A percentile compares a stretch with the other conserved stretches of the same genome.
These are phyloP conservation scores for Magnusiomyces tetraspermus DNA, from an alignment of 1,139 yeast species.

Conservation along the genomic window DNA sequence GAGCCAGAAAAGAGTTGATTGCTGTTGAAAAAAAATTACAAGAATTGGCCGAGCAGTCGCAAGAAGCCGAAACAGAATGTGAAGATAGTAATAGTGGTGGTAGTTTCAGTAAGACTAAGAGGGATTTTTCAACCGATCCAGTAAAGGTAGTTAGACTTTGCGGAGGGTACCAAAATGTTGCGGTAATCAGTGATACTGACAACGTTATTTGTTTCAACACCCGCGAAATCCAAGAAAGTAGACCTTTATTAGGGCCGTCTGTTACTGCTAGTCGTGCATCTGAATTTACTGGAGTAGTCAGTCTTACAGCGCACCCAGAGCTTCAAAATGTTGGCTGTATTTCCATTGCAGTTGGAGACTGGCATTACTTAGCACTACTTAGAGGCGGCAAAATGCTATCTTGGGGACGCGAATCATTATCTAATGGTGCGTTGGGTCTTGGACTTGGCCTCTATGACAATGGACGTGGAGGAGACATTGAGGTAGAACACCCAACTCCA, in stretches of 20 bases:
- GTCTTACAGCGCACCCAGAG: conserved; percentile 32
- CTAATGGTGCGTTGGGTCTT: conserved; percentile 60
- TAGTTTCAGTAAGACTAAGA: background rate
- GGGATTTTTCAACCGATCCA: background rate
- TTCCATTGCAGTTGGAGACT: conserved; percentile 61
- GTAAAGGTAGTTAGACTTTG: conserved; percentile 38
- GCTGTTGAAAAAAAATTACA: background rate
- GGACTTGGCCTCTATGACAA: conserved; percentile 38
- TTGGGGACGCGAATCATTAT: conserved; percentile 61
- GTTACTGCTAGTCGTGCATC: background rate
- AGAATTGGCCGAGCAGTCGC: background rate
- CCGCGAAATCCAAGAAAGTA: conserved; percentile 29
- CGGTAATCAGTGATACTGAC: conserved; percentile 45
- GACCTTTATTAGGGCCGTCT: too few relatives aligned
- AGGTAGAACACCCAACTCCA: conserved; percentile 40
- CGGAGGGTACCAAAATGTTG: conserved; percentile 45
- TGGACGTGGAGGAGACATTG: conserved; percentile 27
- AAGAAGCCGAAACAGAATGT: too few relatives aligned
- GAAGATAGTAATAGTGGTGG: too few relatives aligned
- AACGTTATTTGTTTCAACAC: conserved; percentile 33
- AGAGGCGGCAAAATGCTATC: conserved; percentile 48
- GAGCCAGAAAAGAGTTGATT: background rate
- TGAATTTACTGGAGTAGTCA: background rate
- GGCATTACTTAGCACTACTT: conserved; percentile 57
- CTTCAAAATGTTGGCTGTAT: conserved; percentile 47